Evolutionary conservation across 2,329 filamentous ascomycete species (phyloP).

Genomic region (Xylariaceae sp.): DNA sequence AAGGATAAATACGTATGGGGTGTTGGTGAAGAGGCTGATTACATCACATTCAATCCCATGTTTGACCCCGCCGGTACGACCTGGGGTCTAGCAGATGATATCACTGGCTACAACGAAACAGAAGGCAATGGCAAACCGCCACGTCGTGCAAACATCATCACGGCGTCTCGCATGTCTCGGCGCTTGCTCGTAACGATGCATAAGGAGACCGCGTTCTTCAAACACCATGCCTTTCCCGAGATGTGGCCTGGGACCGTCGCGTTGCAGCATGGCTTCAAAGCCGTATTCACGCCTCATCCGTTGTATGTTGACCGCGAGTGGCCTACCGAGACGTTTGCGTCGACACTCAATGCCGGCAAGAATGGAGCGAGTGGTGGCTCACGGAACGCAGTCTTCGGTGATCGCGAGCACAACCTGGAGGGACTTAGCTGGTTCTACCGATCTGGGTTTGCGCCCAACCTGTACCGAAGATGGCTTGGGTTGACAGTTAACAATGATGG

Average conservation of each 20-base stretch:
- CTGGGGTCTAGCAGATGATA: conserved; percentile 78
- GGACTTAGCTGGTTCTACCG: conserved; percentile 93
- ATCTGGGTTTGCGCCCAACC: conserved; percentile 71
- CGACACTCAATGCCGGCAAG: conserved; percentile 73
- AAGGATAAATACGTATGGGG: conserved; percentile 84
- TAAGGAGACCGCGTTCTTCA: conserved; percentile 76
- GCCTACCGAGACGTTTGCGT: conserved; percentile 74
- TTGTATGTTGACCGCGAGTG: conserved; percentile 84
- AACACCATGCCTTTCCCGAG: conserved; percentile 89
- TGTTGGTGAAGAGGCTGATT: conserved; percentile 82
- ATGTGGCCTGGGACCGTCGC: conserved; percentile 92
- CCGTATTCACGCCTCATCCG: conserved; percentile 61
- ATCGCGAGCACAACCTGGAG: conserved; percentile 82
- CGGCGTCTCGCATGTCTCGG: conserved; percentile 76
- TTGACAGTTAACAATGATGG: conserved; percentile 74
- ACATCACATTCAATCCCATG: conserved; percentile 87
- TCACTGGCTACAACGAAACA: conserved; percentile 76
- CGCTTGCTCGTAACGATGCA: conserved; percentile 84
- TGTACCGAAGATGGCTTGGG: conserved; percentile 85
- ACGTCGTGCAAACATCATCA: conserved; percentile 84
- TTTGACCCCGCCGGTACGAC: conserved; percentile 85
- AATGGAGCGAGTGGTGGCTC: conserved; percentile 73
- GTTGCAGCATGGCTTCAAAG: conserved; percentile 61
- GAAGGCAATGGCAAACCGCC: conserved; percentile 58
- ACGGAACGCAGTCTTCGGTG: conserved; percentile 70